These are phyloP conservation scores for Collybia mongolica DNA, from an alignment of 768 basidiomycete genomes.

Conservation along the genomic window DNA sequence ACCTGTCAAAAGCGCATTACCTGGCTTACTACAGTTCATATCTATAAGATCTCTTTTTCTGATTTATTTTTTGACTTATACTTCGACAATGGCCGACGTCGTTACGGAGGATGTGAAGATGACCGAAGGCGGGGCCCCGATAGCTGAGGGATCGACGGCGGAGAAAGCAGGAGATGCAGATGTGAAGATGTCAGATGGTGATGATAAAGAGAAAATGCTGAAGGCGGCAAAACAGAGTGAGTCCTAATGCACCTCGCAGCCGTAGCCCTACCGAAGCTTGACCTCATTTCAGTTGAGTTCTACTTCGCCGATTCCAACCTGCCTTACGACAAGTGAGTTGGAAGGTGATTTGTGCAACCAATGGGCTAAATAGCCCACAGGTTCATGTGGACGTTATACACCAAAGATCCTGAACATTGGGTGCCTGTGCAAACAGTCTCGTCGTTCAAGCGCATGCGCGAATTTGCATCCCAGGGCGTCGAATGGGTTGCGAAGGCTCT, in stretches of 20 bases:
- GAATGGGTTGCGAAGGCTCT: slow-evolving; percentile 76
- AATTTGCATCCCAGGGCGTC: slow-evolving; percentile 56
- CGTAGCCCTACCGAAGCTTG: not conserved
- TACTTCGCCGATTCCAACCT: slow-evolving; percentile 98
- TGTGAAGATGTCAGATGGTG: slow-evolving; percentile 22
- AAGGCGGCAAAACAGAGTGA: slow-evolving; percentile 58
- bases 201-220: slow-evolving; percentile 40
- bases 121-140: slow-evolving; percentile 13
- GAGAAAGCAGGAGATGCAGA: slow-evolving; percentile 15
- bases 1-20: not conserved
- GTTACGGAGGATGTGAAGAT: slow-evolving; percentile 19
- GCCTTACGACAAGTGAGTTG: slow-evolving; percentile 76
- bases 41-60: not conserved
- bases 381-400: slow-evolving; percentile 94
- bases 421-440: slow-evolving; percentile 82
- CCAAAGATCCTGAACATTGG: slow-evolving; percentile 84
- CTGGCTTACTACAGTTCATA: no score
- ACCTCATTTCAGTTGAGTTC: slow-evolving; percentile 70
- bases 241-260: slow-evolving; percentile 9
- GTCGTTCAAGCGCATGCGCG: slow-evolving; percentile 95
- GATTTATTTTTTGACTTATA: slow-evolving; percentile 19
- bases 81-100: slow-evolving; percentile 24
- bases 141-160: slow-evolving; percentile 6
- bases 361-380: slow-evolving; percentile 31
- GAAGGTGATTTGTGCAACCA: not conserved